Conservation (phyloP, 352 stramenopile species). For the Globisporangium emineosum region DNA sequence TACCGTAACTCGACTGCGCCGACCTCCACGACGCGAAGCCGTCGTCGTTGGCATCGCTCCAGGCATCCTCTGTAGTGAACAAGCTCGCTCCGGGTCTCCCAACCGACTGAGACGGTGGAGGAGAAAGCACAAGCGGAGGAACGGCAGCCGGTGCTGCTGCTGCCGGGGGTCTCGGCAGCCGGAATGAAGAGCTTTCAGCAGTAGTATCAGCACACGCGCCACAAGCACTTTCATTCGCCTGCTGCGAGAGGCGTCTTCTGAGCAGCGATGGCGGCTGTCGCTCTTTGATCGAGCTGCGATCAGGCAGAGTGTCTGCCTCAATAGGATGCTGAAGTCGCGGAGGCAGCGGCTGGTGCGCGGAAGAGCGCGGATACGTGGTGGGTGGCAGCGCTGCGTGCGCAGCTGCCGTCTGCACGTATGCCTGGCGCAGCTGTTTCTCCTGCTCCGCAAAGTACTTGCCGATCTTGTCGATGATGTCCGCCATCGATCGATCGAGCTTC, state of each 20-base stretch:
- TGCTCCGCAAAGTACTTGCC: conserved; percentile 66
- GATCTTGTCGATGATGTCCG: conserved; percentile 65
- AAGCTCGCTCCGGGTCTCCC: neutral
- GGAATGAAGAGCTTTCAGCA: too few relatives aligned
- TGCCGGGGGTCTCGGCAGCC: too few relatives aligned
- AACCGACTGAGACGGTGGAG: neutral
- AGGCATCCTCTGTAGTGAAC: neutral
- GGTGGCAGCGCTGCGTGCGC: neutral
- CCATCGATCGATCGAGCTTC: conserved; percentile 24
- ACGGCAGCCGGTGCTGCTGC: neutral
- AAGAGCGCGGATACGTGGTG: neutral
- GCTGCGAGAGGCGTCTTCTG: conserved; percentile 22
- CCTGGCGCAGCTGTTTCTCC: conserved; percentile 50
- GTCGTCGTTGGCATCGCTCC: conserved; percentile 8
- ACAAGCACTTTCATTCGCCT: neutral
- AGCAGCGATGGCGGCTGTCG: conserved; percentile 20
- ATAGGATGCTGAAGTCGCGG: neutral
- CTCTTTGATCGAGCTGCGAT: neutral
- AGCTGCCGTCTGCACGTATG: conserved; percentile 21
- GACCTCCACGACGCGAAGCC: conserved; percentile 17
- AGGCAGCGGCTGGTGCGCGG: conserved; percentile 10
- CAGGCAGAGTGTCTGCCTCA: neutral
- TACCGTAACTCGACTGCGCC: neutral
- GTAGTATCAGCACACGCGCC: too few relatives aligned
- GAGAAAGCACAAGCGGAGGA: conserved; percentile 6